Conservation (phyloP, 2,329 filamentous ascomycete genomes). For the Massarina eburnea region DNA sequence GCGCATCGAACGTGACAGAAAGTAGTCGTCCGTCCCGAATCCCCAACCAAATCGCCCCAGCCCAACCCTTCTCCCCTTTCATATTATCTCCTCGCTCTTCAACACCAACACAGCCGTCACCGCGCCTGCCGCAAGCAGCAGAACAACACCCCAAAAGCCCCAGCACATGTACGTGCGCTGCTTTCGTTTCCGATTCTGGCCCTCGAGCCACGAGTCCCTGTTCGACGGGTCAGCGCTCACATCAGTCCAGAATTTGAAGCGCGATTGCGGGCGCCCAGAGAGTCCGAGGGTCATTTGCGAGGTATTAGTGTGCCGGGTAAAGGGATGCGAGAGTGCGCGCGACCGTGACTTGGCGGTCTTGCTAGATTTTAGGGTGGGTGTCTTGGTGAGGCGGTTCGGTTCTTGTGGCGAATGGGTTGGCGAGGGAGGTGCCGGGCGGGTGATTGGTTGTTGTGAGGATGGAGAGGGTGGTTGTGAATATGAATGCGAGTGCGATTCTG, state of each 20-base stretch:
- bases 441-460: constrained; percentile 7
- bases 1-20: too few relatives aligned
- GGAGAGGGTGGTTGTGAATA: background rate
- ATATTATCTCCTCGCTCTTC: constrained; percentile 32
- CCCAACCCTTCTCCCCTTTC: constrained; percentile 2
- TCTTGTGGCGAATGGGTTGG: background rate
- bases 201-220: constrained; percentile 58
- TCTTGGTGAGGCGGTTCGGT: constrained; percentile 3
- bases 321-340: constrained; percentile 2
- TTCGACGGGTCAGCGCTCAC: constrained; percentile 30
- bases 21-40: too few relatives aligned
- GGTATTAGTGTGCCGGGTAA: constrained; percentile 15
- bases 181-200: constrained; percentile 51
- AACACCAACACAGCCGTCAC: constrained; percentile 52
- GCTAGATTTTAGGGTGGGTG: constrained; percentile 10
- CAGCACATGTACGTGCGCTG: constrained; percentile 53
- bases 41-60: background rate
- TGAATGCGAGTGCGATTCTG: background rate
- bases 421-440: constrained; percentile 5
- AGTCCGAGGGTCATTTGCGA: constrained; percentile 26
- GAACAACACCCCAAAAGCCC: constrained; percentile 50
- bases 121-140: constrained; percentile 48
- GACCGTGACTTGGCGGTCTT: constrained; percentile 3
- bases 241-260: constrained; percentile 37
- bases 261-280: constrained; percentile 24